Conservation (phyloP, 139 green algal species). For the Marvania coccoides region DNA sequence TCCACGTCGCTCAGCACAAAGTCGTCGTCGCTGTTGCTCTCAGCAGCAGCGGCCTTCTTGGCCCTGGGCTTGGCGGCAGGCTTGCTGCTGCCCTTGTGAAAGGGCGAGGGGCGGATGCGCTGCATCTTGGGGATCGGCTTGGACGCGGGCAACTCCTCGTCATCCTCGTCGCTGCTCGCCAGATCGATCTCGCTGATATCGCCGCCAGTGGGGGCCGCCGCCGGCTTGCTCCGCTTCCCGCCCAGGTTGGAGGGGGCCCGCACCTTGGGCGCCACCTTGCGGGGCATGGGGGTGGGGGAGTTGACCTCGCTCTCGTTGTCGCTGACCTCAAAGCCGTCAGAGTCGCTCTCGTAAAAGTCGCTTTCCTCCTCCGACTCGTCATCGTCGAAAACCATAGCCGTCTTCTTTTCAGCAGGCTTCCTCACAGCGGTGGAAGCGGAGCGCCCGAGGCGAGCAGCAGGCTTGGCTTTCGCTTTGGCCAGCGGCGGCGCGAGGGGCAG, state of each 20-base stretch:
- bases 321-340: neutral
- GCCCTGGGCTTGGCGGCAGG: neutral
- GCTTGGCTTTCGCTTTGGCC: neutral
- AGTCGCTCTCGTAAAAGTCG: neutral
- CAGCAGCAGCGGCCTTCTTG: neutral
- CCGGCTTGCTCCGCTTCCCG: slow-evolving; percentile 1
- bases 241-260: neutral
- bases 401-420: neutral
- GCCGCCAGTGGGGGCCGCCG: neutral
- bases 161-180: neutral
- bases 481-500: neutral
- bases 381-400: neutral
- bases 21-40: neutral
- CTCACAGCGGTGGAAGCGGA: neutral
- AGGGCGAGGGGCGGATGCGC: slow-evolving; percentile 42
- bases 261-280: too few species aligned
- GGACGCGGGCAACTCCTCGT: neutral
- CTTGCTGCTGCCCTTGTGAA: slow-evolving; percentile 42
- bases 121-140: slow-evolving; percentile 18
- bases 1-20: neutral
- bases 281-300: neutral
- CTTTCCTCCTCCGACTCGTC: neutral
- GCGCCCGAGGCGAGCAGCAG: neutral
- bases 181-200: neutral
- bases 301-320: slow-evolving; percentile 3